phyloP scores from a whole-genome alignment of 2,329 filamentous ascomycete genomes.

The Tolypocladium guangdongense region DNA sequence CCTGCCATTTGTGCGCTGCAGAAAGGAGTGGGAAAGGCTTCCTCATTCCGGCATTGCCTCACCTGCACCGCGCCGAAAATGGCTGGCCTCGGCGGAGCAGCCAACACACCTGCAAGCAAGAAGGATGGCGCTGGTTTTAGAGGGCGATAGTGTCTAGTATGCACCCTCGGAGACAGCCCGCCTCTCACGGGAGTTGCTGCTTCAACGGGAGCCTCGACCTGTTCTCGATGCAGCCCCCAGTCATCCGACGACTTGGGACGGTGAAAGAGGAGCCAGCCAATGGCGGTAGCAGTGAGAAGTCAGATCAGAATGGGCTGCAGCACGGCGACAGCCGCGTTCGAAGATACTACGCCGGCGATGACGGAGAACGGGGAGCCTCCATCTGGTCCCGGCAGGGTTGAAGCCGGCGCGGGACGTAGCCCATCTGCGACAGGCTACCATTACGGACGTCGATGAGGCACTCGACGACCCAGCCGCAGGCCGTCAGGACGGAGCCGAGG shows the following conservation, averaged over 20 bases:
- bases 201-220: background rate
- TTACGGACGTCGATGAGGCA: conserved; percentile 50
- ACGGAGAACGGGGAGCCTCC: conserved; percentile 45
- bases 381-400: too few species aligned
- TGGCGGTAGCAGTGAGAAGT: conserved; percentile 31
- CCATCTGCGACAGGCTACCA: conserved; percentile 44
- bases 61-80: background rate
- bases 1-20: background rate
- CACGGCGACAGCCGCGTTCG: conserved; percentile 31
- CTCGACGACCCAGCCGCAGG: conserved; percentile 53
- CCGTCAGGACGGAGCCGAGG: conserved; percentile 43
- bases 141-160: background rate
- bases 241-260: conserved; percentile 21
- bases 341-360: conserved; percentile 40
- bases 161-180: background rate
- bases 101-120: too few species aligned
- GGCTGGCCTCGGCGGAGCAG: background rate
- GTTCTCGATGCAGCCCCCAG: conserved; percentile 22
- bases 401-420: conserved; percentile 52
- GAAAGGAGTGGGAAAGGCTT: background rate
- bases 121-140: background rate
- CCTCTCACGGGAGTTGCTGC: too few species aligned
- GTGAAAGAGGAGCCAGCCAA: conserved; percentile 35
- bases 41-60: background rate
- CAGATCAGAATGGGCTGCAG: conserved; percentile 41